Percentiles rank a stretch among this genome's conserved stretches.
phyloP scores from a whole-genome alignment of 768 basidiomycete genomes.

The Aureoboletus auriporus region DNA sequence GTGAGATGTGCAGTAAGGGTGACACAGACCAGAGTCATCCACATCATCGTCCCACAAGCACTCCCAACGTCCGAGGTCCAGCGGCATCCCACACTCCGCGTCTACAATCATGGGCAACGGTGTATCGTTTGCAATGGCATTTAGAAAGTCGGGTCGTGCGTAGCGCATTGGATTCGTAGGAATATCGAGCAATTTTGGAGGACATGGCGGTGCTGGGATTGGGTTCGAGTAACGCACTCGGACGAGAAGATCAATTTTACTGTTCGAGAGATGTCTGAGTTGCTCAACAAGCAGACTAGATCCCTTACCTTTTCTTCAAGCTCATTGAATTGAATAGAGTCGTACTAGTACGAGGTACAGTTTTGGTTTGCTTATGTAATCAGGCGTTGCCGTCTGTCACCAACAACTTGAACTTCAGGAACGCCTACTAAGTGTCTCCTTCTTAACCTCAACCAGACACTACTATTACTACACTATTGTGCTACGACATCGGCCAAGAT shows the following conservation, averaged over 20 bases:
- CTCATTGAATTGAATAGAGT: slow-evolving; percentile 35
- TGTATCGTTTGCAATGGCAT: slow-evolving; percentile 73
- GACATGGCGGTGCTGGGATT: slow-evolving; percentile 93
- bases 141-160: slow-evolving; percentile 80
- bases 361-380: slow-evolving; percentile 7
- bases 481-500: no score
- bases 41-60: slow-evolving; percentile 81
- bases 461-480: no score
- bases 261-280: slow-evolving; percentile 27
- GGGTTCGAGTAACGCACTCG: slow-evolving; percentile 94
- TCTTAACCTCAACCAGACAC: no score
- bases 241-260: slow-evolving; percentile 87
- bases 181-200: slow-evolving; percentile 90
- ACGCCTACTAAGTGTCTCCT: no score
- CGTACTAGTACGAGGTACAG: background rate
- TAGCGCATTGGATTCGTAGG: slow-evolving; percentile 89
- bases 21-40: slow-evolving; percentile 56
- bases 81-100: slow-evolving; percentile 93
- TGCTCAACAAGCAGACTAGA: background rate
- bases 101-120: slow-evolving; percentile 96
- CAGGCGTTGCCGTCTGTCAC: no score
- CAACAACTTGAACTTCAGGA: no score
- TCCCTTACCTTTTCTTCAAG: slow-evolving; percentile 50
- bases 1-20: background rate
- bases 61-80: slow-evolving; percentile 82